phyloP scores from a whole-genome alignment of 192 early-diverging fungal genomes.

The Blastocladiella britannica region DNA sequence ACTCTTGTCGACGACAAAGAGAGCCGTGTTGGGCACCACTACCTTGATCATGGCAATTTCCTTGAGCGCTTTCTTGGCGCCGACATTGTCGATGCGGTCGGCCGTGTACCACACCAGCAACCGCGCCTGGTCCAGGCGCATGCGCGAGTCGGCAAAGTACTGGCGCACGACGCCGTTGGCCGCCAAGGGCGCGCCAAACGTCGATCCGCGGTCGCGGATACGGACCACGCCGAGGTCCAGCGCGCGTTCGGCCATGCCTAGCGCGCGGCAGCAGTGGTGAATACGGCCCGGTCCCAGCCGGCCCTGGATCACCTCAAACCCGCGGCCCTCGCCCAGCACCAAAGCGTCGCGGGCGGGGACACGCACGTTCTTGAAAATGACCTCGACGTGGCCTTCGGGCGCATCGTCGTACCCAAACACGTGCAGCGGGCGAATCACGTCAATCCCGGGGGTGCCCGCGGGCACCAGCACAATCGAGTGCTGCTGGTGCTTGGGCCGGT shows the following conservation, averaged over 20 bases:
- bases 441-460: conserved; percentile 57
- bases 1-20: conserved; percentile 51
- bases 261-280: conserved; percentile 93
- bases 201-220: conserved; percentile 54
- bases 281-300: conserved; percentile 89
- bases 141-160: conserved; percentile 65
- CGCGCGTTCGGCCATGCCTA: conserved; percentile 82
- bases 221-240: conserved; percentile 67
- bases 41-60: conserved; percentile 97
- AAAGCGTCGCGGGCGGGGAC: conserved; percentile 67
- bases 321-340: conserved; percentile 84
- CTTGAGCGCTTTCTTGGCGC: conserved; percentile 72
- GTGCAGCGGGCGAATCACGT: conserved; percentile 58
- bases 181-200: conserved; percentile 70
- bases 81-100: conserved; percentile 65
- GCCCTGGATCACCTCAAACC: conserved; percentile 96
- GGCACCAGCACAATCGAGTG: conserved; percentile 82
- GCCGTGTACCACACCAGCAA: conserved; percentile 87
- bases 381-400: conserved; percentile 88
- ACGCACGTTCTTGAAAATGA: conserved; percentile 69
- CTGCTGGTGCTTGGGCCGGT: conserved; percentile 47
- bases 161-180: conserved; percentile 64
- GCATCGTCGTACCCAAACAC: conserved; percentile 95
- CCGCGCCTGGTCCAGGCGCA: conserved; percentile 77
- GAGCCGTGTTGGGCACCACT: conserved; percentile 55